Evolutionary conservation across 164 flowering plant genomes (phyloP).

Genomic region (Malania oleifera): DNA sequence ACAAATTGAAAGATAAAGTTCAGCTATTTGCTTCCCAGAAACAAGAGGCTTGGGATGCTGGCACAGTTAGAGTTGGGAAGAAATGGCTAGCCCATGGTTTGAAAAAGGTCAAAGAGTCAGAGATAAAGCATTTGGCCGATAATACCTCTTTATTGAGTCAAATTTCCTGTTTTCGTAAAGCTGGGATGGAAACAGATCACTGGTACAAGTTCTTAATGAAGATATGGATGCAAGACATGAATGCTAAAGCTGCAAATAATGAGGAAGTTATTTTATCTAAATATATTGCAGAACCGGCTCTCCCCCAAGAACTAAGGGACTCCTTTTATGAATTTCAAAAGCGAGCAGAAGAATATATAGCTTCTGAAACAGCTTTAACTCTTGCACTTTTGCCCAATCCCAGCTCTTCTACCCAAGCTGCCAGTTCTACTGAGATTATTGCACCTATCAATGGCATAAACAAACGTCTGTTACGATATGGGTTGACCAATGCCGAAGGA

Average conservation of each 20-base stretch:
- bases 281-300: constrained; percentile 64
- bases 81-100: constrained; percentile 83
- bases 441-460: constrained; percentile 55
- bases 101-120: constrained; percentile 85
- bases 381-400: constrained; percentile 45
- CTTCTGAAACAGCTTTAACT: constrained; percentile 62
- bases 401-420: constrained; percentile 20
- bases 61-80: constrained; percentile 66
- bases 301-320: constrained; percentile 63
- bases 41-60: constrained; percentile 66
- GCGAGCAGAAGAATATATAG: constrained; percentile 49
- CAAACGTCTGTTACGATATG: constrained; percentile 66
- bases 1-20: constrained; percentile 85
- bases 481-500: constrained; percentile 53
- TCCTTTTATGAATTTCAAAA: constrained; percentile 72
- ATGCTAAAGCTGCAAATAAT: constrained; percentile 36
- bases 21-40: constrained; percentile 65
- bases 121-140: constrained; percentile 66
- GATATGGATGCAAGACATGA: constrained; percentile 76
- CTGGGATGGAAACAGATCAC: constrained; percentile 92
- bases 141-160: constrained; percentile 43
- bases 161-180: constrained; percentile 65
- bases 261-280: constrained; percentile 58
- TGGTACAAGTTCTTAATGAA: constrained; percentile 79
- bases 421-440: constrained; percentile 27